These are phyloP conservation scores for Uncinocarpus reesii DNA, from an alignment of 2,329 filamentous ascomycete genomes.

Conservation along the genomic window DNA sequence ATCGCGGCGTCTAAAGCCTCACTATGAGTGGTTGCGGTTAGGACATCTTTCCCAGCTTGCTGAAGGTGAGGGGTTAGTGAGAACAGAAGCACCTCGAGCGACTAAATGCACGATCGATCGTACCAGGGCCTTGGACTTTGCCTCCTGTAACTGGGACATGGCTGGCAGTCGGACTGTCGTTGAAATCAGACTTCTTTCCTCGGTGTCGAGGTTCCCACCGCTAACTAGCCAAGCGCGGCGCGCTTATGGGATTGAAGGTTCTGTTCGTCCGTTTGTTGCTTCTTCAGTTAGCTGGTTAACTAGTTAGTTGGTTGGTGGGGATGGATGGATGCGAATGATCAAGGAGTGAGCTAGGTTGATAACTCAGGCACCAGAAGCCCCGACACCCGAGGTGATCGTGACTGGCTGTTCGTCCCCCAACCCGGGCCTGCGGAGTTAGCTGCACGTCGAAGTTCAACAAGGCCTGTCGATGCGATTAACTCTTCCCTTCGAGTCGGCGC, in stretches of 20 bases:
- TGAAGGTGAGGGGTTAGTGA: constrained; percentile 9
- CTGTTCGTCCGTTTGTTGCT: too few relatives aligned
- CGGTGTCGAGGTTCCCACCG: not conserved
- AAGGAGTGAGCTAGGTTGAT: not conserved
- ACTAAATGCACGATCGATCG: not conserved
- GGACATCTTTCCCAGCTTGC: constrained; percentile 27
- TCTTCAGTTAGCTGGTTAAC: not conserved
- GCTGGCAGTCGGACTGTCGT: too few relatives aligned
- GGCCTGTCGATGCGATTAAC: too few relatives aligned
- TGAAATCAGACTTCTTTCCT: too few relatives aligned
- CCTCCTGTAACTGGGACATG: constrained; percentile 13
- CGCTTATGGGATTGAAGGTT: not conserved
- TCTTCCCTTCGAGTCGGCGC: too few relatives aligned
- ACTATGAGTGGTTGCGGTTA: constrained; percentile 43
- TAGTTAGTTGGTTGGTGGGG: not conserved
- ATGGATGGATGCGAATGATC: not conserved
- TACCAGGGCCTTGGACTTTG: constrained; percentile 15
- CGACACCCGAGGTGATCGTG: constrained; percentile 15
- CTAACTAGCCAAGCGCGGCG: constrained; percentile 1
- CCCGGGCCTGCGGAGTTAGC: too few relatives aligned
- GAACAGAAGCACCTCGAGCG: not conserved
- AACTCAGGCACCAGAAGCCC: constrained; percentile 5
- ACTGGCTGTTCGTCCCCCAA: too few relatives aligned
- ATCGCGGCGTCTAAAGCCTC: constrained; percentile 68
- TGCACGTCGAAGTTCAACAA: too few relatives aligned